Evolutionary conservation across 257 asterid genomes (phyloP), one percentile per base, ranked within the genome.

Genomic region (Rubia yunnanensis): DNA sequence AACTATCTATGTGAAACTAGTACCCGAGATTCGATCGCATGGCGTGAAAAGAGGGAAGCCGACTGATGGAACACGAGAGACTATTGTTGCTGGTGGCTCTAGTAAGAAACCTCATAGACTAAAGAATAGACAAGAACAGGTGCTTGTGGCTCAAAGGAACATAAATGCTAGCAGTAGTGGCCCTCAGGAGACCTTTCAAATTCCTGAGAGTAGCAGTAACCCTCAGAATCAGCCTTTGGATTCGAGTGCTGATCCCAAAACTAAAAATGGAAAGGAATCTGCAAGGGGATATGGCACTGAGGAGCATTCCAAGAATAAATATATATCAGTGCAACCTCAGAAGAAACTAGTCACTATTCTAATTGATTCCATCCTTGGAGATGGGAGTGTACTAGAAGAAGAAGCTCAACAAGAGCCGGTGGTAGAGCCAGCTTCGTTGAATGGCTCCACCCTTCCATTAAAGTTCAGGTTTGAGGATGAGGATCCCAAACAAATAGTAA

Each of bases 381-480:
- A 9, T 36, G 44, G 44, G 10, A 36, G 10, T 36, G 2, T 36
- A 1, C 10, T 3, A 2, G 44, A 15, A 14, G 52, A 44, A 17
- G 52, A 5, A 44, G 52, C 1, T 44, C 52, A 15, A 20, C 20
- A 44, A 44, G 20, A 44, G 0, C 7, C 7, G 20, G 14, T 44
- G 52, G 52, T 44, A 44, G 52, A 30, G 65, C 67, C 60, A 63
- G 32, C 41, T 39, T 36, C 64, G 7, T 36, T 56, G 24, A 39
- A 48, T 34, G 72, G 44, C 60, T 17, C 10, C 46, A 5, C 60
- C 48, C 80, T 75, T 46, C 82, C 89, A 0, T 23, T 35, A 66
- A 86, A 76, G 70, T 83, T 86, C 65, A 65, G 74, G 36, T 83
- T 86, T 23, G 80, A 74, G 7, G 83, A 83, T 27, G 87, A 81